These are phyloP conservation scores for Balamuthia mandrillaris DNA, from an alignment of 208 protist species.

Conservation along the genomic window DNA sequence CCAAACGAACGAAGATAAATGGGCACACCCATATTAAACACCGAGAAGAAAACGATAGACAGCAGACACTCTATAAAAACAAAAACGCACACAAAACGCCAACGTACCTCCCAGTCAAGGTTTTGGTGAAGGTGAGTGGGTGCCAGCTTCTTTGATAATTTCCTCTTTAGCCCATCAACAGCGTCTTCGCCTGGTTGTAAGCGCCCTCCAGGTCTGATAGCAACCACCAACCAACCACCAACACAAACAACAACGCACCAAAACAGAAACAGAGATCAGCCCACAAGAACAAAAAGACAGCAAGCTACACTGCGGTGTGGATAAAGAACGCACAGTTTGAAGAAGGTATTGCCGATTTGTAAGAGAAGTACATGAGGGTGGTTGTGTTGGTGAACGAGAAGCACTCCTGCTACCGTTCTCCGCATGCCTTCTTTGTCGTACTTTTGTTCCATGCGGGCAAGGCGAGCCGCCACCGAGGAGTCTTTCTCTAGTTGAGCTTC, in stretches of 20 bases:
- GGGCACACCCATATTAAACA: no score
- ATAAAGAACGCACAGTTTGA: conserved; percentile 48
- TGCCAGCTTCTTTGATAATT: conserved; percentile 61
- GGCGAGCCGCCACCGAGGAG: conserved; percentile 75
- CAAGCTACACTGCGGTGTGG: not conserved
- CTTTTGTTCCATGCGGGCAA: conserved; percentile 76
- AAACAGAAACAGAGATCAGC: not conserved
- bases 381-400: conserved; percentile 85
- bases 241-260: not conserved
- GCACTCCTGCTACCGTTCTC: conserved; percentile 83
- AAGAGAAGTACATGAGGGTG: conserved; percentile 87
- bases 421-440: conserved; percentile 81
- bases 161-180: conserved; percentile 59
- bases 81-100: not conserved
- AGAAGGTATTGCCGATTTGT: conserved; percentile 62
- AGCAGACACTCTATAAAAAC: not conserved
- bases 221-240: not conserved
- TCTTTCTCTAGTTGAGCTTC: conserved; percentile 60
- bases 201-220: conserved; percentile 56
- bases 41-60: not conserved
- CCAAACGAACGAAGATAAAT: no score
- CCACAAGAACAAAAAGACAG: not conserved
- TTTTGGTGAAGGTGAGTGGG: not conserved
- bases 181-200: conserved; percentile 59
- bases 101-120: conserved; percentile 52